Conservation (phyloP, 805 yeast species). For the Cyberlindnera euphorbiiphila region DNA sequence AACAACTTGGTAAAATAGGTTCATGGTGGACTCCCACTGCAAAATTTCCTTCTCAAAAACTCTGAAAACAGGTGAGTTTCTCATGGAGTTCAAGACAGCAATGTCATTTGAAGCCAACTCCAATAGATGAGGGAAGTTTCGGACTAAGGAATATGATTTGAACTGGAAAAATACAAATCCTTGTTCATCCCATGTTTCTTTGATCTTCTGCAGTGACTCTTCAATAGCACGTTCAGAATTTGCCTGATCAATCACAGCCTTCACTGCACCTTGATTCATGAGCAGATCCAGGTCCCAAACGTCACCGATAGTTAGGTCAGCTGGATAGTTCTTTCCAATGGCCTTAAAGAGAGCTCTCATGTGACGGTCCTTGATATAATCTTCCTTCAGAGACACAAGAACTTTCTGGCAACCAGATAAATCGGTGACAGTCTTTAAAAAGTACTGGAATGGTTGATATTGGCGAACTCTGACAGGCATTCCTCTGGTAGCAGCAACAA, state of each 20-base stretch:
- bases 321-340: conserved; percentile 21
- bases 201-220: conserved; percentile 47
- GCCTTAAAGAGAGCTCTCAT: conserved; percentile 49
- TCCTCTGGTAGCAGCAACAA: conserved; percentile 41
- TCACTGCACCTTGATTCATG: conserved; percentile 43
- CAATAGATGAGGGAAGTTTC: conserved; percentile 63
- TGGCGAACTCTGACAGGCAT: conserved; percentile 60
- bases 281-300: conserved; percentile 55
- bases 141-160: conserved; percentile 52
- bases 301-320: conserved; percentile 32
- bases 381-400: conserved; percentile 46
- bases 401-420: conserved; percentile 26
- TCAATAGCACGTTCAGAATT: conserved; percentile 68
- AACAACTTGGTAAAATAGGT: conserved; percentile 44
- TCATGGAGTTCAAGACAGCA: conserved; percentile 63
- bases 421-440: conserved; percentile 43
- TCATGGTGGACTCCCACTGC: conserved; percentile 55
- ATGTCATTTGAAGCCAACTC: conserved; percentile 58
- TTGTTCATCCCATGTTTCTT: conserved; percentile 50
- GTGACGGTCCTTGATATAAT: conserved; percentile 59
- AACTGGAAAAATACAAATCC: conserved; percentile 52
- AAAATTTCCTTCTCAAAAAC: conserved; percentile 56
- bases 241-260: conserved; percentile 55
- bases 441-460: conserved; percentile 62
- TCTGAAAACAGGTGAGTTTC: conserved; percentile 56